phyloP scores from a whole-genome alignment of 2,329 filamentous ascomycete genomes.

The Colletotrichum trifolii region DNA sequence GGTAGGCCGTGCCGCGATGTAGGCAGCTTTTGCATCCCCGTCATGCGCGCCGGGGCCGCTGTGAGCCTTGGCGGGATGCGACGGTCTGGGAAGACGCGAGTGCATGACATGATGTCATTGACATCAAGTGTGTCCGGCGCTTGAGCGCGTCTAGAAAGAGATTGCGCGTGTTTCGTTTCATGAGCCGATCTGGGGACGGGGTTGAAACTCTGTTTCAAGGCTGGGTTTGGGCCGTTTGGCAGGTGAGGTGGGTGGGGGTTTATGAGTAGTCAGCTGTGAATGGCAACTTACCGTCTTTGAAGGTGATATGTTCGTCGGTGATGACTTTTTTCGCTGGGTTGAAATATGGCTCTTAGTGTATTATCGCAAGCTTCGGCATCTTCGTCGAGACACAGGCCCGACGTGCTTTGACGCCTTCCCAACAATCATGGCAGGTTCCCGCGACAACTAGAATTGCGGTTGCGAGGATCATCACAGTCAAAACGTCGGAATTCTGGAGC shows the following conservation, averaged over 20 bases:
- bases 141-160: slow-evolving; percentile 4
- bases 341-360: no score
- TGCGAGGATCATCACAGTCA: no score
- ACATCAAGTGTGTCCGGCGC: neutral
- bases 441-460: no score
- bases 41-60: neutral
- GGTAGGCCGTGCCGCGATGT: no score
- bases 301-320: no score
- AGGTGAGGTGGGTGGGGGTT: neutral
- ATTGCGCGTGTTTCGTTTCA: slow-evolving; percentile 7
- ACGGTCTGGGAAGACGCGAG: no score
- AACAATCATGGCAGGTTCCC: no score
- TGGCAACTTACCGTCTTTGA: neutral
- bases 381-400: no score
- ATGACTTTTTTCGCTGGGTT: no score
- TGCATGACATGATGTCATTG: neutral
- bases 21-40: neutral
- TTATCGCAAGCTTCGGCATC: no score
- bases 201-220: neutral
- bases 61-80: slow-evolving; percentile 6
- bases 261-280: neutral
- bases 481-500: no score
- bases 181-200: slow-evolving; percentile 16
- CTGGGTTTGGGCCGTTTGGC: neutral
- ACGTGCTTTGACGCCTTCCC: no score